Evolutionary conservation across 805 yeast species (phyloP), one percentile per base, ranked within the genome.

Genomic region (Brettanomyces sp.): DNA sequence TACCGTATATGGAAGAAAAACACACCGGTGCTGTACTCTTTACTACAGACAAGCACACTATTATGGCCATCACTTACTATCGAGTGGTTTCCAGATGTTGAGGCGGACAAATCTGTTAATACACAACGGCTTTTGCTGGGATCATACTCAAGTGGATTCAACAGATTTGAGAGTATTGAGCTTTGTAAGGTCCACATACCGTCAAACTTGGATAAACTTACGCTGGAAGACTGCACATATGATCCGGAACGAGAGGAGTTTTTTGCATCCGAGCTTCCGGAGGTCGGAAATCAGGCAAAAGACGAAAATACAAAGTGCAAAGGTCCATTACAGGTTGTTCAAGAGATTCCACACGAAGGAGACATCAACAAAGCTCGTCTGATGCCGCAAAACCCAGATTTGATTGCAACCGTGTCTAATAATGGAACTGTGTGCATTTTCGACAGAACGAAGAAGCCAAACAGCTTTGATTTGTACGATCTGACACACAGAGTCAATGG

Each of bases 311-410:
- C 32, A 9, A 28, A 28, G 32, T 28, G 32, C 11, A 37, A 37
- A 13, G 42, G 33, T 21, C 38, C 35, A 33, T 23, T 53, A 35
- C 44, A 47, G 18, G 6, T 59, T 22, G 41, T 70, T 4, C 95
- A 85, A 62, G 72, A 74, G 40, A 79, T 85, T n/a, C 70, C 75
- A 33, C 88, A 80, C 52, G 60, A 66, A 1, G 89, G 86, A 2
- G 93, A 83, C 51, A 81, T 89, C 46, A 86, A 87, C 58, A 74
- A 77, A 49, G 80, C 85, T 0, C 70, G 82, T 35, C 77, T 76
- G 55, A 77, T 85, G 80, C 95, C 96, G 0, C 91, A 84, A 53
- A 90, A 90, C 56, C 93, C 93, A 1, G 93, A 89, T 56, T 57
- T 90, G 4, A 70, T 90, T 4, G 87, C 90, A 2, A 75, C 88